Base-by-base conservation (phyloP, 495 filamentous ascomycete genomes). In the Lophium mytilinum region DNA sequence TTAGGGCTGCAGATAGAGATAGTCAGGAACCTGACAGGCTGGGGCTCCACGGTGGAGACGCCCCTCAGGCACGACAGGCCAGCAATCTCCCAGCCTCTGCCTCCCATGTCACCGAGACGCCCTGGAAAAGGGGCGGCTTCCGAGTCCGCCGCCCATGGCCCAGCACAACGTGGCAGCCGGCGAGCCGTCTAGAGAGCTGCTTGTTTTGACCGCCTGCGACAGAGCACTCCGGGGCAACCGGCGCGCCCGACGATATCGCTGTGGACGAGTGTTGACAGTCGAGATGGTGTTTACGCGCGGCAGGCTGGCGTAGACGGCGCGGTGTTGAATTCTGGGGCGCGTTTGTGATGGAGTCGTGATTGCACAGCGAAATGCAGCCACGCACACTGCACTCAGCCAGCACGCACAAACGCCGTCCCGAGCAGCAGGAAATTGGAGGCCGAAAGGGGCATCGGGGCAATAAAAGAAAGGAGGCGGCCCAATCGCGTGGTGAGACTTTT, bases 1-100 rank as follows among this genome's bases (percentile, higher is more conserved):
- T 33, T 33, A 47, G 10, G 43, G 21, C 43, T 47, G 43, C 43
- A 47, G 45, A 18, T 48, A 24, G 18, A 48, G 45, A 33, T 48
- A 48, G 45, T 48, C 45, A 48, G 45, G 45, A 48, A 48, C 45
- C 45, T 24, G 45, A 48, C 45, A 48, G 17, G 45, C 18, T 24
- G 33, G 8, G 21, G 6, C 45, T 21, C 43, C 43, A 33, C 14
- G 45, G 33, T 8, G 12, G 45, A 48, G 45, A 24, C 45, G 45
- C 15, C 15, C 10, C 18, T 11, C 45, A 48, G 45, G 45, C 18
- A 48, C 17, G 45, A 24, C 18, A 24, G 45, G 45, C 45, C 21
- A 30, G 15, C 45, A 48, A 48, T 48, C 45, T 48, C 45, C 45
- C 17, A 18, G n/a, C n/a, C n/a, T n/a, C n/a, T n/a, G n/a, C n/a